Evolutionary conservation across 2,329 filamentous ascomycete species (phyloP).

Genomic region (Macrophomina pseudophaseolina): DNA sequence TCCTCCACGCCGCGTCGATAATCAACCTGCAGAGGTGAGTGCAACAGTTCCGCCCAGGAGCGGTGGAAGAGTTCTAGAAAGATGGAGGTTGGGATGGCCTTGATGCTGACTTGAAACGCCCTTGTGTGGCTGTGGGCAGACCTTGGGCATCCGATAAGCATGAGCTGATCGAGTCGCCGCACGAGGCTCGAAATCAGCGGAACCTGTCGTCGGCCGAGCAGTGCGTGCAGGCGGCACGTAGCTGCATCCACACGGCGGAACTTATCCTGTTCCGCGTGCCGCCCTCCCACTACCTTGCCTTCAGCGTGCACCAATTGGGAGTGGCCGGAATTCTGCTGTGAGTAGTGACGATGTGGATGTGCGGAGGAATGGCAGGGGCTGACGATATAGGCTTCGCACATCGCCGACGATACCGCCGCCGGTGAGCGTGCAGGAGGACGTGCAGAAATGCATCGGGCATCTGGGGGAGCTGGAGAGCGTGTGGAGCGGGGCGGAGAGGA

Average conservation of each 20-base stretch:
- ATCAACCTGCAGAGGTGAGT: constrained; percentile 10
- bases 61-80: not conserved
- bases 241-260: constrained; percentile 16
- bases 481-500: constrained; percentile 12
- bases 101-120: constrained; percentile 3
- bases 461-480: not conserved
- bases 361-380: constrained; percentile 39
- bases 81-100: not conserved
- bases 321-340: constrained; percentile 11
- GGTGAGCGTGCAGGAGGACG: constrained; percentile 18
- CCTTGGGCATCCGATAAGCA: constrained; percentile 17
- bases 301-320: constrained; percentile 7
- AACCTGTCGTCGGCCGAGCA: constrained; percentile 16
- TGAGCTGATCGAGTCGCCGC: constrained; percentile 13
- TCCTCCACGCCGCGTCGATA: constrained; percentile 10
- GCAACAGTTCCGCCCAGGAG: not conserved
- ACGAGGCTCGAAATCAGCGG: not conserved
- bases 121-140: constrained; percentile 1
- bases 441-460: constrained; percentile 16
- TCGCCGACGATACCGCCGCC: constrained; percentile 14
- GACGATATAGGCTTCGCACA: constrained; percentile 7
- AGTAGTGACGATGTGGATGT: constrained; percentile 29
- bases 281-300: constrained; percentile 17
- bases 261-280: constrained; percentile 13
- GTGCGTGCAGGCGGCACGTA: constrained; percentile 12